Evolutionary conservation across 345 rosid species (phyloP), one percentile per base, ranked within the genome.

Genomic region (Conringia planisiliqua): DNA sequence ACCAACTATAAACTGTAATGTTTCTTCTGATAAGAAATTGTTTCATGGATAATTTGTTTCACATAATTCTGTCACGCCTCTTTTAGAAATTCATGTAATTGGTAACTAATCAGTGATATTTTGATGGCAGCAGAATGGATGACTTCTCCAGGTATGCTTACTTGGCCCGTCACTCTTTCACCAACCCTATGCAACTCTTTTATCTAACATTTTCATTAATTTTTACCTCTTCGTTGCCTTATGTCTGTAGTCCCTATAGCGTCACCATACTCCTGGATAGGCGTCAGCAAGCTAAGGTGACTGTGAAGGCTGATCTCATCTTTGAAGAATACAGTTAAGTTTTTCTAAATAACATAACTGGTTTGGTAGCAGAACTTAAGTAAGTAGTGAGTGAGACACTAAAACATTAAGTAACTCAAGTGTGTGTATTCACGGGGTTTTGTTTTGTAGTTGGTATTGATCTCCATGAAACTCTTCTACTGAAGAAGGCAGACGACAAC

Each of bases 251-350:
- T 84, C 98, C 98, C 35, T 94, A 94, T 72, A 79, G 78, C 47
- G 75, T 79, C 29, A 77, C 83, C 64, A 71, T 91, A 71, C 79
- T 88, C 62, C 14, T 92, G 57, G 78, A 90, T 33, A 83, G 63
- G 46, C 74, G 81, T 26, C 79, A 63, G 55, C 82, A 70, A 56
- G 83, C 80, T 70, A 91, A 88, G 79, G 77, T 84, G 81, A 94
- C 88, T 18, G 71, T 91, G 35, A 91, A 85, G 81, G 97, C 97
- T 51, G 90, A 89, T 83, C 86, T 91, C 60, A 80, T 94, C 66
- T 90, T 89, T 11, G 97, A 91, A 80, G 97, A 94, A 74, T 82
- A 88, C 89, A 82, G 98, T 90, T 86, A 86, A 70, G 80, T 57
- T 4, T 35, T 52, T 73, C 10, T 44, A 10, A 60, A 29, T 61